Conservation (phyloP, 257 asterid species). For the Solanum pinnatisectum region DNA sequence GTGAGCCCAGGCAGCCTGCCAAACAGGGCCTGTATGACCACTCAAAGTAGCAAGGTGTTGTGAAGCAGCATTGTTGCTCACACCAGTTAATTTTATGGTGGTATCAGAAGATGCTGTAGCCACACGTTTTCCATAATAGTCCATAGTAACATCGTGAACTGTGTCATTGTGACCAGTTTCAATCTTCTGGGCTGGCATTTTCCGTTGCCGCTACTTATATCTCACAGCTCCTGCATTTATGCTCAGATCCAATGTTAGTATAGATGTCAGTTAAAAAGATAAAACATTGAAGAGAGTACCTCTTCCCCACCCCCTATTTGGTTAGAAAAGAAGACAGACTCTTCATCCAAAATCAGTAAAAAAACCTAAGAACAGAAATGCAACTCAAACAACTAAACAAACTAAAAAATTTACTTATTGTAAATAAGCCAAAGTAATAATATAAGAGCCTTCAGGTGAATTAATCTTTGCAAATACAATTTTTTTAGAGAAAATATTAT, state of each 20-base stretch:
- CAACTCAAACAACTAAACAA: background rate
- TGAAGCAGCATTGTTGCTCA: constrained; percentile 53
- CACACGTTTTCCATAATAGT: constrained; percentile 85
- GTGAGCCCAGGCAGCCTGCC: constrained; percentile 96
- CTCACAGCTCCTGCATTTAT: background rate
- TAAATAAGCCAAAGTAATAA: background rate
- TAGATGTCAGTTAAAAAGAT: background rate
- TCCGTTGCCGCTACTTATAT: constrained; percentile 6
- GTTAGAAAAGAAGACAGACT: background rate
- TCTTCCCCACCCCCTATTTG: background rate
- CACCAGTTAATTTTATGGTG: constrained; percentile 65
- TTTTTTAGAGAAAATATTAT: background rate
- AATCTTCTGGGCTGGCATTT: constrained; percentile 89
- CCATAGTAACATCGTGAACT: constrained; percentile 88
- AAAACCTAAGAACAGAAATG: background rate
- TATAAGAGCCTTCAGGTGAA: background rate
- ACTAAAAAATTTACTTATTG: background rate
- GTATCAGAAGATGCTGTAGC: constrained; percentile 93
- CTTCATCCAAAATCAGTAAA: background rate
- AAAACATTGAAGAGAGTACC: background rate
- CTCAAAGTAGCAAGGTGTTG: constrained; percentile 78
- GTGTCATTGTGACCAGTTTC: constrained; percentile 86
- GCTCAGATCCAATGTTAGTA: background rate
- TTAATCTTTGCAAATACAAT: background rate
- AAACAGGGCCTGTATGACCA: constrained; percentile 89